Percentiles rank a stretch among this genome's conserved stretches.
Conservation (phyloP, 2,329 filamentous ascomycete genomes). For the Penicillium hesseltinei region DNA sequence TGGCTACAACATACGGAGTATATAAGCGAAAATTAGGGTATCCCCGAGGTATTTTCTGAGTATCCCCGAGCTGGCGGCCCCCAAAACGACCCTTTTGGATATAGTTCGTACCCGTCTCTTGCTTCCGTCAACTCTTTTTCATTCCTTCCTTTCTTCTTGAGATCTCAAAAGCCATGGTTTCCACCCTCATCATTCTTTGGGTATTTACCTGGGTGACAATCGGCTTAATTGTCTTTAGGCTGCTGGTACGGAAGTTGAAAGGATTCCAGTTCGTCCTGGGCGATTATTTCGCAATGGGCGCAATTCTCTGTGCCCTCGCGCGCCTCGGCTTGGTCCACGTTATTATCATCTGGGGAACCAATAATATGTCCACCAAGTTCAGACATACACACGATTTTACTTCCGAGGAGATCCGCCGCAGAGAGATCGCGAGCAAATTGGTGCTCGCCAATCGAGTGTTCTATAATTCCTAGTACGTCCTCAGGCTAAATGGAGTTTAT, state of each 20-base stretch:
- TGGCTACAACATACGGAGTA: too few species aligned
- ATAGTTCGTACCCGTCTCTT: background rate
- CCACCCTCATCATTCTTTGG: slow-evolving; percentile 16
- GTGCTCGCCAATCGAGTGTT: slow-evolving; percentile 34
- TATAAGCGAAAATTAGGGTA: too few species aligned
- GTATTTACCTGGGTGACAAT: slow-evolving; percentile 15
- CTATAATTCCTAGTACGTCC: slow-evolving; percentile 38
- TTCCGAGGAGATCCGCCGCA: slow-evolving; percentile 31
- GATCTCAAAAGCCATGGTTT: slow-evolving; percentile 1
- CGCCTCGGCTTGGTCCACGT: slow-evolving; percentile 32
- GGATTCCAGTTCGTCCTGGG: slow-evolving; percentile 8
- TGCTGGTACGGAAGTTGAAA: slow-evolving; percentile 9
- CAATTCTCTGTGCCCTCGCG: slow-evolving; percentile 12
- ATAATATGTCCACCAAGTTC: slow-evolving; percentile 30
- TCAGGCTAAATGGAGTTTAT: background rate
- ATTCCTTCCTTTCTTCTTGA: background rate
- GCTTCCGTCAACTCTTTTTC: background rate
- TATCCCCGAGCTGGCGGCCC: too few species aligned
- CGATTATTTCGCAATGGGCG: slow-evolving; percentile 14
- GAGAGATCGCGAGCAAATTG: slow-evolving; percentile 38
- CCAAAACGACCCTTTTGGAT: background rate
- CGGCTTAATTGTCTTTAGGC: slow-evolving; percentile 11
- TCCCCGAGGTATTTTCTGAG: too few species aligned
- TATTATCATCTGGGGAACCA: slow-evolving; percentile 39
- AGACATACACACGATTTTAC: slow-evolving; percentile 29